These are phyloP conservation scores for Herpotrichia juniperi DNA, from an alignment of 2,329 filamentous ascomycete species.

Conservation along the genomic window DNA sequence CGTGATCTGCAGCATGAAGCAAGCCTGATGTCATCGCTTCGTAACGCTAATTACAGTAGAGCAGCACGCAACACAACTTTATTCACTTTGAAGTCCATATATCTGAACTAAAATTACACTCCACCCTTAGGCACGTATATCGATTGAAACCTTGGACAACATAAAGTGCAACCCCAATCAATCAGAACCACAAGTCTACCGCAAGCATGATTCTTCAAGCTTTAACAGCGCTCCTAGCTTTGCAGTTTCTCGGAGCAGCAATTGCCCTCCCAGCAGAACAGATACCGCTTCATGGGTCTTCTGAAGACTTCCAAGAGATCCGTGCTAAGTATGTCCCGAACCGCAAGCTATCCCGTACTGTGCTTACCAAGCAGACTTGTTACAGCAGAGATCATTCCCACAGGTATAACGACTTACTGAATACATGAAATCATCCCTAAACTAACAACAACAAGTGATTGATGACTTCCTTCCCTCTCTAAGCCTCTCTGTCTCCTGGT, in stretches of 20 bases:
- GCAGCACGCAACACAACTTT: constrained; percentile 1
- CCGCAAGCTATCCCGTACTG: neutral
- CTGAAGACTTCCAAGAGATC: constrained; percentile 29
- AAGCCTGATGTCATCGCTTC: neutral
- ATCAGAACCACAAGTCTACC: neutral
- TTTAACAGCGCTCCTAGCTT: neutral
- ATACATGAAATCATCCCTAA: neutral
- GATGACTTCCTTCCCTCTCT: constrained; percentile 64
- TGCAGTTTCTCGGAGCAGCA: constrained; percentile 13
- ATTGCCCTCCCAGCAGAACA: constrained; percentile 36
- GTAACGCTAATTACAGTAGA: neutral
- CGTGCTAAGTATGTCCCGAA: constrained; percentile 30
- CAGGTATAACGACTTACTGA: constrained; percentile 26
- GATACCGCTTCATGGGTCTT: constrained; percentile 23
- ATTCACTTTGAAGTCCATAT: constrained; percentile 2
- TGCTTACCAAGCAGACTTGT: constrained; percentile 33
- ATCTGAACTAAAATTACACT: no score
- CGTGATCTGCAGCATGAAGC: neutral
- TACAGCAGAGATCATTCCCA: constrained; percentile 49
- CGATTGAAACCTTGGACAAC: no score
- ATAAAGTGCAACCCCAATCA: no score
- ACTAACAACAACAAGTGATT: constrained; percentile 53
- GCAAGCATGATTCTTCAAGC: constrained; percentile 23
- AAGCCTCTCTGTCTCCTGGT: constrained; percentile 57
- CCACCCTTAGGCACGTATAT: no score